phyloP scores from a whole-genome alignment of 2,329 filamentous ascomycete species.

The Aspergillus fumigatiaffinis region DNA sequence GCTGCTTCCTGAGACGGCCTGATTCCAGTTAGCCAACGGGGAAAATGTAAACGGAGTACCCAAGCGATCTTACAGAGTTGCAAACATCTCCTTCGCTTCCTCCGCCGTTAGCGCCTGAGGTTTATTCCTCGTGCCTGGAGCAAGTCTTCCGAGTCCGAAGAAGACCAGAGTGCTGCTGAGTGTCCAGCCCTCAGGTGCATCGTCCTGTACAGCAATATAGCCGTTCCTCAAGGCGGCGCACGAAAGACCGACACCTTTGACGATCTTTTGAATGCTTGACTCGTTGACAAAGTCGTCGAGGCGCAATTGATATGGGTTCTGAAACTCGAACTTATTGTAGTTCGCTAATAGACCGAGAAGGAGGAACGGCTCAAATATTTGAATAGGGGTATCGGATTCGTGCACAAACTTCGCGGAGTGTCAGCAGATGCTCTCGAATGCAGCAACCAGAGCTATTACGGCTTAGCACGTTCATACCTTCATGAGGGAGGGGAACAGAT shows the following conservation, averaged over 20 bases:
- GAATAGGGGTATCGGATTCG: slow-evolving; percentile 63
- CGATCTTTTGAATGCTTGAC: slow-evolving; percentile 74
- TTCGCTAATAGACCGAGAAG: slow-evolving; percentile 86
- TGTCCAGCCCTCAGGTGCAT: slow-evolving; percentile 85
- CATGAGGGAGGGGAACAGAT: slow-evolving; percentile 91
- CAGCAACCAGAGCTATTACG: not conserved
- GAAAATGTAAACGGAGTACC: slow-evolving; percentile 8
- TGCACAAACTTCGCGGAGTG: slow-evolving; percentile 65
- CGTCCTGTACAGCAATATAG: slow-evolving; percentile 84
- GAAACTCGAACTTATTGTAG: slow-evolving; percentile 99
- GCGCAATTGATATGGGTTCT: slow-evolving; percentile 90
- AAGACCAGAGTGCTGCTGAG: slow-evolving; percentile 75
- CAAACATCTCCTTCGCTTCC: slow-evolving; percentile 76
- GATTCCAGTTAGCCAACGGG: slow-evolving; percentile 19
- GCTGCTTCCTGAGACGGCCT: slow-evolving; percentile 78
- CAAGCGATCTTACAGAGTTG: slow-evolving; percentile 56
- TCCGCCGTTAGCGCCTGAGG: slow-evolving; percentile 65
- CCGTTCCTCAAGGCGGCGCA: slow-evolving; percentile 65
- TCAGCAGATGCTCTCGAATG: not conserved
- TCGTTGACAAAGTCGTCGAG: slow-evolving; percentile 97
- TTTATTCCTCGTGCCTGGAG: slow-evolving; percentile 62
- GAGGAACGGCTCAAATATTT: slow-evolving; percentile 70
- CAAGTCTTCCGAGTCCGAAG: slow-evolving; percentile 75
- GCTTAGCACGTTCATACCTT: slow-evolving; percentile 58
- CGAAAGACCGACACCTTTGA: slow-evolving; percentile 69